A percentile compares a stretch with the other conserved stretches of the same genome.
These are phyloP conservation scores for Mycocentrospora acerina DNA, from an alignment of 2,329 filamentous ascomycete species.

Conservation along the genomic window DNA sequence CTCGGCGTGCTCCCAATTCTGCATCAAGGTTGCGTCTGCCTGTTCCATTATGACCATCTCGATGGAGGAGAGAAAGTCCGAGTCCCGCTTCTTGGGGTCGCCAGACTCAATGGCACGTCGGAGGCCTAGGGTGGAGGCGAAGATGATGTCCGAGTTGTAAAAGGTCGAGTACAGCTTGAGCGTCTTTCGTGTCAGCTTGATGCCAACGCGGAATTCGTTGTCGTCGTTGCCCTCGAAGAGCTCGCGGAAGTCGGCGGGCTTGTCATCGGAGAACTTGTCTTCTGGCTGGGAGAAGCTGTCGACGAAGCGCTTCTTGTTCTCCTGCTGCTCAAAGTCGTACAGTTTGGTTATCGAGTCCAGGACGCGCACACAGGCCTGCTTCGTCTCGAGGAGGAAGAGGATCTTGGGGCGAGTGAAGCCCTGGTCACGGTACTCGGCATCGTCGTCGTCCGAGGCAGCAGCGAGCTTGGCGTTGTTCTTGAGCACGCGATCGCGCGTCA, in stretches of 20 bases:
- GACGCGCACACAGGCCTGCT: slow-evolving; percentile 78
- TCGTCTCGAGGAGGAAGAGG: slow-evolving; percentile 84
- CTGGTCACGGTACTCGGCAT: slow-evolving; percentile 79
- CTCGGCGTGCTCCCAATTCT: slow-evolving; percentile 97
- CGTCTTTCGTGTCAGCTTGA: slow-evolving; percentile 96
- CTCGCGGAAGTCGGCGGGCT: slow-evolving; percentile 83
- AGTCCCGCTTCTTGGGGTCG: slow-evolving; percentile 68
- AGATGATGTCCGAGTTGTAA: slow-evolving; percentile 93
- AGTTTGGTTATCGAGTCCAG: slow-evolving; percentile 75
- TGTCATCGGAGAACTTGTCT: slow-evolving; percentile 68
- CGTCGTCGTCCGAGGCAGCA: slow-evolving; percentile 63
- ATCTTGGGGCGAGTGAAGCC: slow-evolving; percentile 95
- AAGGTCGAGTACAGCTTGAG: slow-evolving; percentile 94
- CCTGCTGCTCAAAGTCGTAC: slow-evolving; percentile 83
- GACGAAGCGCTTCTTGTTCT: slow-evolving; percentile 90
- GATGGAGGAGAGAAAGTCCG: slow-evolving; percentile 90
- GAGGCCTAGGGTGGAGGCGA: slow-evolving; percentile 86
- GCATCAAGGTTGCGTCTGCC: slow-evolving; percentile 90
- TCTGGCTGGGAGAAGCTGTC: slow-evolving; percentile 75
- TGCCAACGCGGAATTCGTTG: slow-evolving; percentile 92
- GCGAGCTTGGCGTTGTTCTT: slow-evolving; percentile 86
- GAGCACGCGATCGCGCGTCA: slow-evolving; percentile 86
- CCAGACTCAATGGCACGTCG: slow-evolving; percentile 85
- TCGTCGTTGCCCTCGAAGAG: slow-evolving; percentile 95
- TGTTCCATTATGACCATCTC: slow-evolving; percentile 90